Evolutionary conservation across 441 rosid genomes (phyloP).

Genomic region (Erodium chrysanthum): DNA sequence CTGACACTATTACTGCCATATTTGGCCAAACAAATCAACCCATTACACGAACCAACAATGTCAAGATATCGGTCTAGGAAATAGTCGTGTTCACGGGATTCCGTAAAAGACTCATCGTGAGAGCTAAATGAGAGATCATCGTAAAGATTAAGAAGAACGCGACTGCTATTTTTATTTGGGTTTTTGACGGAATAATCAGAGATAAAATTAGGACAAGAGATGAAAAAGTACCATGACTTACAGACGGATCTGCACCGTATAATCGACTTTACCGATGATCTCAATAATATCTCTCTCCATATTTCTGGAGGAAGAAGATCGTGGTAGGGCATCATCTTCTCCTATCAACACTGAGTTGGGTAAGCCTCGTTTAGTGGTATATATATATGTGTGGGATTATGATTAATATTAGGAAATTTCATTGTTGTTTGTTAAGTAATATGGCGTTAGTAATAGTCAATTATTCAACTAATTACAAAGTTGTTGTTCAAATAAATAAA

Average conservation of each 20-base stretch:
- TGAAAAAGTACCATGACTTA: background rate
- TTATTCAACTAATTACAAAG: too few relatives aligned
- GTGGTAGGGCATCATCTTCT: too few relatives aligned
- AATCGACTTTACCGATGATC: background rate
- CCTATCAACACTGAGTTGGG: too few relatives aligned
- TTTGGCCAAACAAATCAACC: background rate
- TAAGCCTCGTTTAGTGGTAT: too few relatives aligned
- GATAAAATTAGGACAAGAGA: background rate
- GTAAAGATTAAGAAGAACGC: background rate
- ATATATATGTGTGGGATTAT: too few relatives aligned
- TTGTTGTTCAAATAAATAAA: too few relatives aligned
- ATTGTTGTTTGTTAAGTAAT: too few relatives aligned
- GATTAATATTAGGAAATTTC: too few relatives aligned
- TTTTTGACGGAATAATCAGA: background rate
- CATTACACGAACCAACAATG: background rate
- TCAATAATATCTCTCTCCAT: background rate
- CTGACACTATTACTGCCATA: background rate
- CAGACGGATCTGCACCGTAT: background rate
- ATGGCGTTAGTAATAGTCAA: too few relatives aligned
- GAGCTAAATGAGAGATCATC: background rate
- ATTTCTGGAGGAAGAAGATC: background rate
- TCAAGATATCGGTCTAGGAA: background rate
- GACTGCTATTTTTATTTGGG: background rate
- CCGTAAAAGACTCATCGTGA: background rate
- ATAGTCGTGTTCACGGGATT: background rate